Conservation (phyloP, 257 asterid genomes). For the Solanum paucissectum region DNA sequence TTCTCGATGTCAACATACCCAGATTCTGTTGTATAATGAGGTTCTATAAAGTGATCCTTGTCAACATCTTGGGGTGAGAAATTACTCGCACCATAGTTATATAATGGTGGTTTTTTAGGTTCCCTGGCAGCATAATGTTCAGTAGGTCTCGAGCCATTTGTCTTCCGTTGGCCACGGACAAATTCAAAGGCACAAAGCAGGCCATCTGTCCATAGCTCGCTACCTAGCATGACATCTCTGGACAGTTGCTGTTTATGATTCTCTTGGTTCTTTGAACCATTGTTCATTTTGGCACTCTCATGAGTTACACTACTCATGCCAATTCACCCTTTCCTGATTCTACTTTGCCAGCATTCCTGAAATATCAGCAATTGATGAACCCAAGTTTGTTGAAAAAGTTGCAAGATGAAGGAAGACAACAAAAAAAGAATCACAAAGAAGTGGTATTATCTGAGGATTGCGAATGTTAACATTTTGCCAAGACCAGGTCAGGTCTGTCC, state of each 20-base stretch:
- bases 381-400: not conserved
- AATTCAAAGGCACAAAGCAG: constrained; percentile 90
- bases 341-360: not conserved
- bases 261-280: constrained; percentile 34
- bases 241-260: constrained; percentile 29
- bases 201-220: constrained; percentile 81
- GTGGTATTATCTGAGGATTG: not conserved
- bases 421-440: not conserved
- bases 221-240: constrained; percentile 47
- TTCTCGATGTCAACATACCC: constrained; percentile 9
- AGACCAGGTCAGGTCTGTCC: not conserved
- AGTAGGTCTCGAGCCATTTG: constrained; percentile 24
- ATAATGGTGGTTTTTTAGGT: constrained; percentile 13
- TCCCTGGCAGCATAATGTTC: constrained; percentile 10
- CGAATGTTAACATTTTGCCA: not conserved
- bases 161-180: constrained; percentile 33
- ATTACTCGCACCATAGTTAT: constrained; percentile 17
- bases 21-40: constrained; percentile 28
- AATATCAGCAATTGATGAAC: not conserved
- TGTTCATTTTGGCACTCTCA: not conserved
- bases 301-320: not conserved
- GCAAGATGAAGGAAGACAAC: not conserved
- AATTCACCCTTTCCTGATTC: not conserved
- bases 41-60: constrained; percentile 17
- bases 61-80: constrained; percentile 11